Evolutionary conservation across 306 rosid genomes (phyloP), one percentile per base, ranked within the genome.

Genomic region (Fagus sylvatica): DNA sequence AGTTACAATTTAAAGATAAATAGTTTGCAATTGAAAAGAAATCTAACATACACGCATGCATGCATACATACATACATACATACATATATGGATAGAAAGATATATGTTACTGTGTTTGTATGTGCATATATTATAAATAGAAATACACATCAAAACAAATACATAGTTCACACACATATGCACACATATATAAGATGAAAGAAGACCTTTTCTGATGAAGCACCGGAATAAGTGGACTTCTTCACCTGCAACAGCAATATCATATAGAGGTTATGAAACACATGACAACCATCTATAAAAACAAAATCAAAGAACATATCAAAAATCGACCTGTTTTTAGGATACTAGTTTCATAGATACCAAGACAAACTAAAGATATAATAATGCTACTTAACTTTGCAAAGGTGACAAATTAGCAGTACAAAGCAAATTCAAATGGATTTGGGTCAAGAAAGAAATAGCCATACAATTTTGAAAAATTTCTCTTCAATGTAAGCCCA

Each of bases 191-290:
- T 33, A 72, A 71, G 77, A 2, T 46, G n/a, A 83, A 73, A 55
- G 73, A 53, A 42, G 81, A 93, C 98, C 92, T 82, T 90, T 66
- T 80, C 86, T 22, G 83, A 72, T 73, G 88, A 62, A 64, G 73
- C 71, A 65, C 71, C 76, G 56, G 67, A 12, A 85, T 16, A 87
- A 69, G 55, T 73, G 55, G 78, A 72, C 79, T 73, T 85, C 83
- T 87, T 87, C 74, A 83, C 91, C 97, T 90, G 89, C 65, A 77
- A 74, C 28, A 36, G 57, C 13, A 69, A 73, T n/a, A 36, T 39
- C 4, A 65, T 65, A 36, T 36, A 32, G 46, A 39, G 11, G 12
- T 37, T 39, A 19, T 55, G 80, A 46, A 75, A 51, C 40, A 22
- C 30, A 81, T 6, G 40, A 46, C 76, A 79, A 64, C n/a, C 37